A percentile compares a stretch with the other conserved stretches of the same genome.
phyloP scores from a whole-genome alignment of 192 early-diverging fungal genomes.

The Backusella circina region DNA sequence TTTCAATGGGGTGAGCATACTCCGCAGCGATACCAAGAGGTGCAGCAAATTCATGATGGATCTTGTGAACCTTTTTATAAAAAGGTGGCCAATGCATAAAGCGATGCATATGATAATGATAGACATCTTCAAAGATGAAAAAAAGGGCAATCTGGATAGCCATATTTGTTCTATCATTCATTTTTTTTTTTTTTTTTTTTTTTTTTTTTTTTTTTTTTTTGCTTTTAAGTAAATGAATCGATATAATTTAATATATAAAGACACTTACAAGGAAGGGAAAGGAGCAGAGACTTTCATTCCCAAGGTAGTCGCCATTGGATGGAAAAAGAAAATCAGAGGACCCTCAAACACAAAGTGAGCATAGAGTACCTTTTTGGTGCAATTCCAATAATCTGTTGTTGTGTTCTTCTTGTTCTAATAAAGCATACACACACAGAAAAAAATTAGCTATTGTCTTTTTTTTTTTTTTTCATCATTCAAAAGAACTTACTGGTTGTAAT shows the following conservation, averaged over 20 bases:
- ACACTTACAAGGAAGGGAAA: constrained; percentile 74
- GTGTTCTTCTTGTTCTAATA: constrained; percentile 61
- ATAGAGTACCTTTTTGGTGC: constrained; percentile 62
- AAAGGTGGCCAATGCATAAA: constrained; percentile 81
- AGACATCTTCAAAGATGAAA: constrained; percentile 84
- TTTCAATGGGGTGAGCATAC: constrained; percentile 90
- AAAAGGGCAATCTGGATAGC: constrained; percentile 64
- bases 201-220: too few relatives aligned
- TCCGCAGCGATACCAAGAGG: constrained; percentile 83
- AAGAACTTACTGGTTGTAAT: constrained; percentile 66
- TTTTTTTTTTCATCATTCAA: not conserved
- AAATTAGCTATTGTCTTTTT: too few relatives aligned
- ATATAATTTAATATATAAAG: too few relatives aligned
- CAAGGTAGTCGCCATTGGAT: constrained; percentile 76
- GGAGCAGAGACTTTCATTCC: constrained; percentile 87
- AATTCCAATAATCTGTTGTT: constrained; percentile 65
- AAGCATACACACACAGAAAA: too few relatives aligned
- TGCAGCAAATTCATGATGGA: constrained; percentile 89
- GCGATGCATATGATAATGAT: constrained; percentile 90
- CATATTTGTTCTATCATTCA: constrained; percentile 23
- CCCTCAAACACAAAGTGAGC: constrained; percentile 82
- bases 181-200: too few relatives aligned
- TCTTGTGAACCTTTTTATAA: constrained; percentile 92
- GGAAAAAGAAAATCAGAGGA: constrained; percentile 86
- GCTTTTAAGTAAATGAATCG: too few relatives aligned